These are phyloP conservation scores for Nakaseomyces kungkrabaensis DNA, from an alignment of 1,139 yeast genomes.

Conservation along the genomic window DNA sequence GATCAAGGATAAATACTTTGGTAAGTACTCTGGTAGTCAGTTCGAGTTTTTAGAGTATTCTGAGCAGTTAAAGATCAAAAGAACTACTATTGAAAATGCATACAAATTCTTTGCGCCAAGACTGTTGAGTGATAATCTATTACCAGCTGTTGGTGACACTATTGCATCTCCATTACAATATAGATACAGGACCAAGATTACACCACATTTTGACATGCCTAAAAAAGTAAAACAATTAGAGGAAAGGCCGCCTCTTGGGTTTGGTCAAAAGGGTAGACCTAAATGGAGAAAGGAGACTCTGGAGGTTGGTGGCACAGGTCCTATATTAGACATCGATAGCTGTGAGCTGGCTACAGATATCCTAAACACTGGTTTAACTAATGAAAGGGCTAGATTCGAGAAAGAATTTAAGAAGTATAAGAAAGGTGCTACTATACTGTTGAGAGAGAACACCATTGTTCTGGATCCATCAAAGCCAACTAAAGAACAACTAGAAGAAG, in stretches of 20 bases:
- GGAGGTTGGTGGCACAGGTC: constrained; percentile 39
- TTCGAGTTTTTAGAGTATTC: constrained; percentile 70
- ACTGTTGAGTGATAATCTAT: constrained; percentile 31
- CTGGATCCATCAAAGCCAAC: constrained; percentile 21
- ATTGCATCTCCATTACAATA: constrained; percentile 72
- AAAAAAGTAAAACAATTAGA: constrained; percentile 20
- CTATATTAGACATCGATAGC: constrained; percentile 80
- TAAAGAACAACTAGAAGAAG: constrained; percentile 34
- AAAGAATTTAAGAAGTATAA: constrained; percentile 47
- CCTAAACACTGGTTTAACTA: constrained; percentile 62
- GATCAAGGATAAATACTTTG: constrained; percentile 65
- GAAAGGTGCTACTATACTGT: constrained; percentile 77
- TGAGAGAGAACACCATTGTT: constrained; percentile 64
- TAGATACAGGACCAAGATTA: constrained; percentile 78
- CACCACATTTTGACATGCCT: constrained; percentile 94
- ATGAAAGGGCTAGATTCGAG: constrained; percentile 52
- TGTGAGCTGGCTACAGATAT: constrained; percentile 81
- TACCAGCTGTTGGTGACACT: constrained; percentile 58
- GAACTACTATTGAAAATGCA: constrained; percentile 70
- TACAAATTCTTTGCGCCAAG: constrained; percentile 62
- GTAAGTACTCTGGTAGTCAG: constrained; percentile 86
- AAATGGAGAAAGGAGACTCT: constrained; percentile 44
- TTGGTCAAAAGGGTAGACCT: constrained; percentile 76
- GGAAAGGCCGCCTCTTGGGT: constrained; percentile 68
- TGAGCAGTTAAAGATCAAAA: constrained; percentile 63